Percentiles rank a stretch among this genome's conserved stretches.
These are phyloP conservation scores for Byssothecium circinans DNA, from an alignment of 2,329 filamentous ascomycete species.

Conservation along the genomic window DNA sequence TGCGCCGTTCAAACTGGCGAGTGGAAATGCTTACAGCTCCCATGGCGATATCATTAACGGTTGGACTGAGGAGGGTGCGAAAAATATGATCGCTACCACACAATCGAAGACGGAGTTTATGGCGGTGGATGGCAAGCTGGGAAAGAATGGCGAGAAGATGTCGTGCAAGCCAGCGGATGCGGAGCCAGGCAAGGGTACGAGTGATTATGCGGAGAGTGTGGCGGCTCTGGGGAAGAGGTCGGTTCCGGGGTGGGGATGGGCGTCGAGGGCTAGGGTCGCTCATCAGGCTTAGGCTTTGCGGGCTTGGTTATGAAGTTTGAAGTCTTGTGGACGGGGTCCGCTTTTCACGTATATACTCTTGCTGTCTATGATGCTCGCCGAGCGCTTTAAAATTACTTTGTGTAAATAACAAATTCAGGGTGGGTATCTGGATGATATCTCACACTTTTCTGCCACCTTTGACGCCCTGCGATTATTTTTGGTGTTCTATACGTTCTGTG, in stretches of 20 bases:
- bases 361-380: no score
- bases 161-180: slow-evolving; percentile 45
- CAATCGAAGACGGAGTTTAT: slow-evolving; percentile 41
- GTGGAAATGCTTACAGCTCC: slow-evolving; percentile 44
- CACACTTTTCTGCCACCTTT: no score
- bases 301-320: no score
- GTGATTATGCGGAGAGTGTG: slow-evolving; percentile 46
- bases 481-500: no score
- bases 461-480: no score
- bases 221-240: slow-evolving; percentile 22
- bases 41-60: slow-evolving; percentile 56
- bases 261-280: slow-evolving; percentile 4
- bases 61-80: slow-evolving; percentile 47
- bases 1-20: slow-evolving; percentile 50
- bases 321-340: no score
- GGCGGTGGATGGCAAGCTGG: slow-evolving; percentile 40
- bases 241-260: slow-evolving; percentile 12
- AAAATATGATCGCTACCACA: slow-evolving; percentile 47
- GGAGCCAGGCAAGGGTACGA: slow-evolving; percentile 47
- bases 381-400: no score
- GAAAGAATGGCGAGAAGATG: slow-evolving; percentile 33
- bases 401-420: no score
- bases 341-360: neutral
- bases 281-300: slow-evolving; percentile 5
- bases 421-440: no score